A percentile compares a stretch with the other conserved stretches of the same genome.
Conservation (phyloP, 1,284 basidiomycete genomes). For the Omphalotus olearius region DNA sequence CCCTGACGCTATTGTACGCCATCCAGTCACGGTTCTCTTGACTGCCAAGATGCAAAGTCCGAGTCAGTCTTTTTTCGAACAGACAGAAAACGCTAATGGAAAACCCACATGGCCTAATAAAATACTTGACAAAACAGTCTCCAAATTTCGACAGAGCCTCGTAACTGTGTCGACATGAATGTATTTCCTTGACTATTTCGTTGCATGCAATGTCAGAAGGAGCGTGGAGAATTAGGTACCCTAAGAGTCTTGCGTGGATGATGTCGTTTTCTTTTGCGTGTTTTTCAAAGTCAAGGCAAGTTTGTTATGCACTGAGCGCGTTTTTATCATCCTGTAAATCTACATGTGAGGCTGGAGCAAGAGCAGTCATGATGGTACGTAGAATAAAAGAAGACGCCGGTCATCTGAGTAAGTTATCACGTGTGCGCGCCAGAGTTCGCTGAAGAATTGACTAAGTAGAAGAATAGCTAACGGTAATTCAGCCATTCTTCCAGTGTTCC, state of each 20-base stretch:
- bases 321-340: no score
- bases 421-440: no score
- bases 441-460: no score
- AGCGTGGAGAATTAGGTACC: slow-evolving; percentile 16
- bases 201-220: slow-evolving; percentile 10
- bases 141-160: slow-evolving; percentile 5
- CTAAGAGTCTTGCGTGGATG: slow-evolving; percentile 5
- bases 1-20: background rate
- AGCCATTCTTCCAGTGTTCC: no score
- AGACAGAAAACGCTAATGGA: background rate
- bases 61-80: background rate
- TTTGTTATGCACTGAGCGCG: no score
- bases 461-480: no score
- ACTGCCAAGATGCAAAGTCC: background rate
- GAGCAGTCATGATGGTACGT: no score
- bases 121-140: slow-evolving; percentile 10
- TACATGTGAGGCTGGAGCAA: no score
- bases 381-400: no score
- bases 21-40: background rate
- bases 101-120: slow-evolving; percentile 16
- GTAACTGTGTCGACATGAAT: slow-evolving; percentile 10
- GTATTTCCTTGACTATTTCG: slow-evolving; percentile 7
- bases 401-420: no score
- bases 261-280: background rate
- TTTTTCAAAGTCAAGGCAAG: no score